Evolutionary conservation across 73 alveolate genomes (phyloP), one percentile per base, ranked within the genome.

Genomic region (Paramecium pentaurelia): DNA sequence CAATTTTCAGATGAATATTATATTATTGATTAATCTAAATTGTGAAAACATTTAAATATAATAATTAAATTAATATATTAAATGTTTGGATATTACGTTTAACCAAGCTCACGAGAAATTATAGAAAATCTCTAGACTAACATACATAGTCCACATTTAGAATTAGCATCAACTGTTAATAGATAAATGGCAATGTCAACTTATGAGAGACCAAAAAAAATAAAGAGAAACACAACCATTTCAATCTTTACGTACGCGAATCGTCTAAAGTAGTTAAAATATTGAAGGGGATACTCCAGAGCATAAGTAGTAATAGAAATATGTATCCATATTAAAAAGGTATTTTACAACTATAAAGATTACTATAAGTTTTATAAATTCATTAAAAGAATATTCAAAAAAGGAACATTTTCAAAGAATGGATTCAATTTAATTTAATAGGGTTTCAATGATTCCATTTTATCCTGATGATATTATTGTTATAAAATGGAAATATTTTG

Each of bases 391-490:
- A n/a, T 49, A 49, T n/a, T 49, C 60, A 49, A 49, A 49, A 49
- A 49, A 27, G 14, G 60, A 49, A 49, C 60, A 27, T 2, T n/a
- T 49, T 14, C 25, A 49, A 49, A 49, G 60, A 49, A 49, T 49
- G 60, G 60, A 49, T 49, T 49, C 60, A 0, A 11, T 49, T 12
- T 49, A 49, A 49, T 49, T 25, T 25, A 6, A 49, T 49, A 22
- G 86, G 6, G 14, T 18, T 20, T 37, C 86, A 10, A 71, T 37
- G 30, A 7, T 71, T 30, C 86, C 86, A 32, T 71, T 71, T 49
- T 71, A 71, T 71, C 86, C 86, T 22, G 86, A 71, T 37, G 86
- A 71, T 71, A 30, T 20, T 10, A 28, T 71, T 30, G 28, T 71
- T 0, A 9, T 11, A 7, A 30, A 20, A 20, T 71, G 86, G 86